Base-by-base conservation (phyloP, 345 rosid species). In the Citrus maxima region DNA sequence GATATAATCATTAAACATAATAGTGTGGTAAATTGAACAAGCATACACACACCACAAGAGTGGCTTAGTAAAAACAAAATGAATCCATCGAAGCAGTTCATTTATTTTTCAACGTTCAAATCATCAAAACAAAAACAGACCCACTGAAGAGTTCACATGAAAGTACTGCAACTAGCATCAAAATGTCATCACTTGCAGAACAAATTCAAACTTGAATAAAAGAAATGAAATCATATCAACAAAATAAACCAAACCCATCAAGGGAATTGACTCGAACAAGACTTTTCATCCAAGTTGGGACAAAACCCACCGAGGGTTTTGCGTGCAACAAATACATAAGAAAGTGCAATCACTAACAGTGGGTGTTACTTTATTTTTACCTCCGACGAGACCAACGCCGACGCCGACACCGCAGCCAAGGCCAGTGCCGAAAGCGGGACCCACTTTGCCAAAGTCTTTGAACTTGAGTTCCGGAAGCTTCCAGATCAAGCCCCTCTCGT, bases 391-490 rank as follows among this genome's bases (percentile, higher is more conserved):
- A 46, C 99, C 98, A 51, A 87, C 68, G 74, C 93, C 98, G 72
- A 92, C 86, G 75, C 98, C 99, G 3, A 92, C 79, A 14, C 99
- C 98, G 73, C 98, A 93, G 78, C 99, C 97, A 13, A 86, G 81
- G 71, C 99, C 98, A 66, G 90, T 76, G 34, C 97, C 98, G 65
- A 93, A 91, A 74, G 92, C 97, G 1, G 98, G 98, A 62, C 95
- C 98, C 21, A 93, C 77, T 82, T 82, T 93, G 3, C 97, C 96
- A 0, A 93, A 49, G 38, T 91, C 91, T 80, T 84, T 91, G 35
- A 93, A 67, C 56, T 85, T 84, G 6, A 90, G 81, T 24, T 82
- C 90, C 6, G 95, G 97, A 83, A 95, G 98, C 88, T 87, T 92
- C 98, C 96, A 93, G 19, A 95, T 86, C 71, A 89, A 67, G 37